Base-by-base conservation (phyloP, 1,284 basidiomycete genomes). In the Violaceomyces palustris region DNA sequence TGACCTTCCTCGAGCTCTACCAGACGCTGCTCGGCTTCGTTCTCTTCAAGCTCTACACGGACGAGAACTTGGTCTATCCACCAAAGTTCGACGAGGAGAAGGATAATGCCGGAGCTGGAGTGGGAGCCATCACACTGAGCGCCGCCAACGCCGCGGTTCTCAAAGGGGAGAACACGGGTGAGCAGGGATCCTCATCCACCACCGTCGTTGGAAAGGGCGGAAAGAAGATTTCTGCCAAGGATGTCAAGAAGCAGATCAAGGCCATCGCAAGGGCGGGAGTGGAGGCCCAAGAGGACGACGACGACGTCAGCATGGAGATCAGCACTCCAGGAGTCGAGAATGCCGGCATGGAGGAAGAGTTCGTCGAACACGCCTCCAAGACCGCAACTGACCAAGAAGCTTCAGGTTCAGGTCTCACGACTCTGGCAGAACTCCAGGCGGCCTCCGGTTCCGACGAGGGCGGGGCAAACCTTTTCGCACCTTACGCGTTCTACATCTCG, bases 1-100 rank as follows among this genome's bases (percentile, higher is more conserved):
- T 96, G 61, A 98, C 94, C 10, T 99, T 99, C 80, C 78, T 98
- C 68, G 94, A 99, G 75, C 81, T 99, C 8, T 98, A 99, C 76
- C 92, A 98, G 76, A 98, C 93, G 1, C 77, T 97, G 11, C 83
- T 96, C 34, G 88, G 90, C 15, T 99, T 98, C 68, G 86, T 92
- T 11, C 85, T 96, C 69, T 99, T 90, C 82, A 96, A 96, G 77
- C 82, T 99, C 18, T 99, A 93, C 77, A 86, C 87, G n/a, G 91
- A 96, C 69, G 82, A 82, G 41, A 88, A 88, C 61, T 80, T 98
- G 30, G 83, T 92, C 27, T 99, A 99, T 73, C 94, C 94, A 18
- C 94, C 94, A 2, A 87, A 88, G 18, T 75, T 97, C 43, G 91
- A 98, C 68, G 73, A 78, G 17, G 80, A 80, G 62, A 88, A 88